A percentile compares a stretch with the other conserved stretches of the same genome.
phyloP scores from a whole-genome alignment of 192 early-diverging fungal genomes.

The Ramicandelaber brevisporus region DNA sequence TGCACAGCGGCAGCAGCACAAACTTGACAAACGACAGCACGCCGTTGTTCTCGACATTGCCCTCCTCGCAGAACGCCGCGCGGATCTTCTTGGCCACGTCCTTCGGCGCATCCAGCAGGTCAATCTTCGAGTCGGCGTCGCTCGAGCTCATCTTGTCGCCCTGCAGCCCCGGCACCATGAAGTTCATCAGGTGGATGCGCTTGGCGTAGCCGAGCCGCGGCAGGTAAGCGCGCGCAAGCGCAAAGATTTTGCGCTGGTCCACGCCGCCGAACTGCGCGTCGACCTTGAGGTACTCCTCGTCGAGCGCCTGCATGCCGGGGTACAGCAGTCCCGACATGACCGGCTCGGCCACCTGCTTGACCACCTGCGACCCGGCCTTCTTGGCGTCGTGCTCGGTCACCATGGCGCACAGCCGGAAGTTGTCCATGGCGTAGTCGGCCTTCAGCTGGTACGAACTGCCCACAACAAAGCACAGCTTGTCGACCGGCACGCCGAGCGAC shows the following conservation, averaged over 20 bases:
- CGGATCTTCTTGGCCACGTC: conserved; percentile 63
- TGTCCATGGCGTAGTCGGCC: conserved; percentile 76
- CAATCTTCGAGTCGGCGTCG: conserved; percentile 92
- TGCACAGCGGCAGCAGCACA: conserved; percentile 72
- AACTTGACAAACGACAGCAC: conserved; percentile 68
- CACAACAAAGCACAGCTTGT: conserved; percentile 73
- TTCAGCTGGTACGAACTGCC: conserved; percentile 77
- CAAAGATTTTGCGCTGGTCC: conserved; percentile 99
- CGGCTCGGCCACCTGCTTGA: conserved; percentile 81
- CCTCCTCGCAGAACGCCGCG: conserved; percentile 94
- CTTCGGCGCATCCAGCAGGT: conserved; percentile 67
- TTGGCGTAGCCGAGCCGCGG: conserved; percentile 88
- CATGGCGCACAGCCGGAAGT: conserved; percentile 57
- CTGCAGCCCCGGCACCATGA: conserved; percentile 84
- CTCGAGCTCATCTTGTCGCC: conserved; percentile 93
- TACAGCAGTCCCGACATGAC: conserved; percentile 85
- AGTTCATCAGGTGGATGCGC: conserved; percentile 92
- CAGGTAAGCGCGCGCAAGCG: conserved; percentile 86
- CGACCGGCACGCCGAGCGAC: conserved; percentile 83
- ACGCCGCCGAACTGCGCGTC: conserved; percentile 94
- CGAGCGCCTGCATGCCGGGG: conserved; percentile 90
- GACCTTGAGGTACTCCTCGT: conserved; percentile 86
- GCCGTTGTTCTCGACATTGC: conserved; percentile 78
- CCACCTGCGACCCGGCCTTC: conserved; percentile 95
- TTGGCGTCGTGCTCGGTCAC: conserved; percentile 90